Percentiles rank a stretch among this genome's conserved stretches.
phyloP scores from a whole-genome alignment of 345 rosid species.

The Populus davidiana region DNA sequence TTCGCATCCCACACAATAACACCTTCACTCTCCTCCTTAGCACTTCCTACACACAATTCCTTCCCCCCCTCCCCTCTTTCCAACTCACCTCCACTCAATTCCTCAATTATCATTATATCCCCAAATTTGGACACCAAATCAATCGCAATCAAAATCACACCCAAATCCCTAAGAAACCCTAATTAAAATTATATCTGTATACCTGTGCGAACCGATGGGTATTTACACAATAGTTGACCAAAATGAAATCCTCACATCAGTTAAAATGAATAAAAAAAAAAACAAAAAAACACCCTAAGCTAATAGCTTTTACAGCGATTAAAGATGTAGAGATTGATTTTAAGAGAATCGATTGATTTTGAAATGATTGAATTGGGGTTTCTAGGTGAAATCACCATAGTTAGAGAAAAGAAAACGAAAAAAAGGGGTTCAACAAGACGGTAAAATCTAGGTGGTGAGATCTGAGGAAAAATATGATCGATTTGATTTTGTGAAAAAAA shows the following conservation, averaged over 20 bases:
- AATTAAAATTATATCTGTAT: background rate
- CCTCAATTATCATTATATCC: slow-evolving; percentile 78
- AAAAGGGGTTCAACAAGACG: slow-evolving; percentile 2
- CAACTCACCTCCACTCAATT: slow-evolving; percentile 46
- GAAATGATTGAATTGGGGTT: slow-evolving; percentile 3
- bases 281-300: background rate
- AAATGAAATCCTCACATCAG: slow-evolving; percentile 1
- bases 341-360: background rate
- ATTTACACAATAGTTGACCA: slow-evolving; percentile 4
- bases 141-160: background rate
- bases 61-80: slow-evolving; percentile 29
- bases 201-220: background rate
- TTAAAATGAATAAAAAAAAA: background rate
- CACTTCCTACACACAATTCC: slow-evolving; percentile 8
- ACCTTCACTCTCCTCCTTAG: slow-evolving; percentile 7
- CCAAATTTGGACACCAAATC: slow-evolving; percentile 25
- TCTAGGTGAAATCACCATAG: slow-evolving; percentile 13
- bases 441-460: background rate
- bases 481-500: no score
- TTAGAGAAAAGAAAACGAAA: background rate
- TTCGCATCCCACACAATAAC: slow-evolving; percentile 44
- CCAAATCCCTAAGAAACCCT: slow-evolving; percentile 3
- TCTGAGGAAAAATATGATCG: background rate
- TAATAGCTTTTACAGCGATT: background rate
- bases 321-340: background rate